Evolutionary conservation across 805 yeast genomes (phyloP), one percentile per base, ranked within the genome.

Genomic region (Barnettozyma populi): DNA sequence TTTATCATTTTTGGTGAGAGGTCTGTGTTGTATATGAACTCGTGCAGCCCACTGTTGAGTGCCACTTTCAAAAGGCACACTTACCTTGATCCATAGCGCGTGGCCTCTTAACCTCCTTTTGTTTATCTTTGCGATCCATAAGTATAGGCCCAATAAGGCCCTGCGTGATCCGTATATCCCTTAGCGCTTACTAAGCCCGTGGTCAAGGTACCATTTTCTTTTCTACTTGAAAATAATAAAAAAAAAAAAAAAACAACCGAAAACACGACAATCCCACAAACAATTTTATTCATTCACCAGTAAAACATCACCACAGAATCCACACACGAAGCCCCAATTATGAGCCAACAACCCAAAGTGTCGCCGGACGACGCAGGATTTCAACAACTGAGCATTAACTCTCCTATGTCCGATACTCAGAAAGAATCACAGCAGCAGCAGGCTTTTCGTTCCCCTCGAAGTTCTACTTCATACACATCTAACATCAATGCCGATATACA

Each of bases 401-500:
- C 46, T 3, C 45, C 43, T 3, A 18, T 23, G 16, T n/a, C 19
- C 5, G 19, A 24, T 5, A 2, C 13, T 24, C 38, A 8, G 23
- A 21, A 24, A 29, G 27, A 37, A 4, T 7, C 14, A 2, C 21
- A 42, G 39, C 34, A 42, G 39, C 34, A 39, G 10, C 45, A 37
- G 7, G 5, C 45, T 16, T 23, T 44, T 8, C 52, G 46, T 35
- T 60, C 66, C 6, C 61, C 63, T 20, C 46, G 63, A 34, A 31
- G 56, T 24, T 57, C 64, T 3, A 46, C 56, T 13, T 20, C 60
- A 1, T 62, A 61, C 45, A 62, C 72, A 31, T 65, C 69, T 13
- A 71, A 67, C 46, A 70, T 84, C 44, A 81, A 76, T 57, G 83
- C 94, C 10, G 92, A 86, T 52, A 77, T 89, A 36, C 97, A 90